Percentiles rank a stretch among this genome's conserved stretches.
Evolutionary conservation across 1,139 yeast species (phyloP).

Genomic region (Protomyces gravidus): DNA sequence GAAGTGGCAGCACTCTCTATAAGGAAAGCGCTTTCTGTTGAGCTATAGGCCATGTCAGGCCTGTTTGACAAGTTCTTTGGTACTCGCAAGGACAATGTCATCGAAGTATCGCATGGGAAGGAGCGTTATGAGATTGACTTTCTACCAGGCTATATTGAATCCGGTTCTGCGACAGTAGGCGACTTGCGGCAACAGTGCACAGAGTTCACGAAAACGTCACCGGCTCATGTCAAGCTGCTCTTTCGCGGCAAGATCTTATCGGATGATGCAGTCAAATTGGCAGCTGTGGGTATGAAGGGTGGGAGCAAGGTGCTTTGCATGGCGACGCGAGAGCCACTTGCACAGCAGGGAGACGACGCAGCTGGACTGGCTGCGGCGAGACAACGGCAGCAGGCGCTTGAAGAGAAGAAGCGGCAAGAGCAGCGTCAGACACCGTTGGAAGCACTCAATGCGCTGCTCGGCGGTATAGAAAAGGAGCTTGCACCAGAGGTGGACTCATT

Average conservation of each 20-base stretch:
- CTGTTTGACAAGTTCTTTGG: conserved; percentile 22
- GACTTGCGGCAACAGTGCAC: conserved; percentile 20
- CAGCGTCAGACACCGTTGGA: conserved; percentile 4
- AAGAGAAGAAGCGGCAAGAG: neutral
- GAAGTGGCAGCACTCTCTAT: no score
- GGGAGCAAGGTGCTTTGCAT: conserved; percentile 23
- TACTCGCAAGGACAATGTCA: conserved; percentile 11
- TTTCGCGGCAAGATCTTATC: conserved; percentile 19
- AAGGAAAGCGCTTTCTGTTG: no score
- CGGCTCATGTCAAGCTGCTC: conserved; percentile 8
- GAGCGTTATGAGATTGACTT: conserved; percentile 24
- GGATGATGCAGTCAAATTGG: conserved; percentile 12
- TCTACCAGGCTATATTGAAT: conserved; percentile 16
- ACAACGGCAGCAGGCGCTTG: neutral
- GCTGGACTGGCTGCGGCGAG: neutral
- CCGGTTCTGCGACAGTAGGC: conserved; percentile 19
- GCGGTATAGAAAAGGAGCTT: neutral
- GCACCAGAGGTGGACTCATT: conserved; percentile 12
- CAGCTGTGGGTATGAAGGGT: conserved; percentile 21
- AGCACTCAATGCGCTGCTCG: conserved; percentile 7
- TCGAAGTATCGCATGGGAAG: conserved; percentile 20
- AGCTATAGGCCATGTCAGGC: conserved; percentile 3
- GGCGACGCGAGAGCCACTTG: conserved; percentile 8
- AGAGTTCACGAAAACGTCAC: conserved; percentile 19
- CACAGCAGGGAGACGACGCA: neutral